Base-by-base conservation (phyloP, 2,329 filamentous ascomycete genomes). In the Alternaria triticimaculans region DNA sequence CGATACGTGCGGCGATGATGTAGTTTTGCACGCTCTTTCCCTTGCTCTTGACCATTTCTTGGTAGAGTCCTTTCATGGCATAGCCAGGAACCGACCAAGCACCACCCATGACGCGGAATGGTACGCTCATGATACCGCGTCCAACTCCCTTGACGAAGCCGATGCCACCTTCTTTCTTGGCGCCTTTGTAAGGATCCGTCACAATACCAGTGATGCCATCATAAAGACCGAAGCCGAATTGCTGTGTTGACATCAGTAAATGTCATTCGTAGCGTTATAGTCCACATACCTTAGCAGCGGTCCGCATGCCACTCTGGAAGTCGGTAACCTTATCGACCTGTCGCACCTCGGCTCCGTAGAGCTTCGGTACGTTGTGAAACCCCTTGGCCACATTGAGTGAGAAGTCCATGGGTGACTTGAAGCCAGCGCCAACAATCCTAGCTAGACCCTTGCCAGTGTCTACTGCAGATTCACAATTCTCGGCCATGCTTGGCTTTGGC, bases 391-490 rank as follows among this genome's bases (percentile, higher is more conserved):
- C 81, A 1, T 92, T 92, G 45, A 97, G 81, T 44, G 92, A 92
- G 67, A 97, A 91, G 76, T 97, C 93, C 85, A 96, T 90, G 0
- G 94, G 94, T 2, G 90, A 90, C 71, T 92, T 92, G 63, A 95
- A 84, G 6, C 92, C 88, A n/a, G 91, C 89, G 11, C 87, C 86
- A 6, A 94, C 88, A 51, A 96, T 90, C n/a, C 89, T 87, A 21
- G 88, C 86, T 37, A 94, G 86, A 2, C 90, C 89, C 69, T 88
- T 90, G 1, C 88, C 87, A 8, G 91, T 89, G 50, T 87, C 88
- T 12, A 91, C 81, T 2, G 88, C 89, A 25, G 86, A 85, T 18
- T 92, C 89, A 2, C 72, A 55, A 11, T 59, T 69, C 28, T 69
- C 68, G n/a, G 63, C 56, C 21, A 70, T 48, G 7, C 58, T 62